Base-by-base conservation (phyloP, 2,329 filamentous ascomycete species). In the Sclerotinia trifoliorum region DNA sequence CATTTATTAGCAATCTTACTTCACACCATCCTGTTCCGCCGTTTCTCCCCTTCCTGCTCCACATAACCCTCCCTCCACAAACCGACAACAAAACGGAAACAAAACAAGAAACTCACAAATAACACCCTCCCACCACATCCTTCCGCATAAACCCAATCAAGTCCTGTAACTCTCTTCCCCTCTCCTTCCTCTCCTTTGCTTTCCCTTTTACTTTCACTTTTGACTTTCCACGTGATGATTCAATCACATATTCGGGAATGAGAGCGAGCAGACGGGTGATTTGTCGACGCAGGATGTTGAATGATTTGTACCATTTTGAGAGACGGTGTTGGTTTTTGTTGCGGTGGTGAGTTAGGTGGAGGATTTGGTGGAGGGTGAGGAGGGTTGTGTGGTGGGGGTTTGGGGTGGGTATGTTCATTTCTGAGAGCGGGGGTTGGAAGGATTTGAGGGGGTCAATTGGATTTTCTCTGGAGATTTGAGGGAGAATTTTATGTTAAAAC, bases 251-350 rank as follows among this genome's bases (percentile, higher is more conserved):
- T 62, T 67, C 56, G 24, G 65, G 65, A 21, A 63, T 26, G n/a
- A 67, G 21, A 6, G 49, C 26, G 26, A 83, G 74, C 2, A 97
- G 80, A 66, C 84, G 83, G 11, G 80, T 80, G 11, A 90, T 78
- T 68, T 88, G 84, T 58, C 91, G 90, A 48, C 92, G 88, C 72
- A 97, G 84, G 71, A 90, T 84, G 65, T 85, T 85, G 70, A 97
- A 87, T 75, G 82, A 83, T 74, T 88, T 86, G 87, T 91, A 98
- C 94, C 94, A 99, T 76, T 88, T 86, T 42, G 89, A 86, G 71
- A 85, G 83, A 67, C 88, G 88, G 79, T 98, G 94, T 80, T 98
- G 94, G 81, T 97, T 98, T 77, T 89, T 90, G 82, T 97, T 95
- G 75, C 93, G 92, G 77, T 92, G 88, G 79, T 89, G 86, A 74